Evolutionary conservation across 768 basidiomycete species (phyloP), one percentile per base, ranked within the genome.

Genomic region (Lenzites betulinus): DNA sequence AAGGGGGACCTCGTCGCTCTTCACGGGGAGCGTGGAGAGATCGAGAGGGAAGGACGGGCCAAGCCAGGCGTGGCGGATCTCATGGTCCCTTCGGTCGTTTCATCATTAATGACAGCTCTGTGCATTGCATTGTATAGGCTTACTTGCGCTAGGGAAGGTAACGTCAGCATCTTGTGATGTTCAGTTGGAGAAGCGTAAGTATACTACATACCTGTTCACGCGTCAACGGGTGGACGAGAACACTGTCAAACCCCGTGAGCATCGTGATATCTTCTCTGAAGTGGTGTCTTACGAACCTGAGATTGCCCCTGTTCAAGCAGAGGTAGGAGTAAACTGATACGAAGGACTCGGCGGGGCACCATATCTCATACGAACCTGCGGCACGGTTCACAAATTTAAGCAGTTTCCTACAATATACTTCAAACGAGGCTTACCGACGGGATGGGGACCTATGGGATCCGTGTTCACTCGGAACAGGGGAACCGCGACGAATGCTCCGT

Each of bases 401-500:
- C 30, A 11, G 30, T 43, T 7, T 20, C 15, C n/a, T 3, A 20
- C 7, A 22, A 22, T 18, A 15, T 9, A 6, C 30, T 26, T n/a
- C 5, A 15, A 26, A 2, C 15, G 15, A 18, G 33, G 71, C 86
- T 67, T 61, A 86, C 90, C 90, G 51, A 85, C 82, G 3, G 90
- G 90, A 74, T 92, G 90, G 16, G 90, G 89, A 0, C 90, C 89
- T 3, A 86, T 82, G 2, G 89, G 89, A 2, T 72, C 81, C 2
- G 76, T 79, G 69, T 92, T 90, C 36, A 92, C 87, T 30, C 87
- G 80, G 69, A 81, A 88, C 26, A 89, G 77, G 8, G 90, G 90
- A 1, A 91, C 90, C 1, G 89, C 90, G 9, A 92, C 83, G 65
- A 92, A 92, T 1, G 89, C 89, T 0, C 90, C 90, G 51, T 90